Evolutionary conservation across 306 rosid species (phyloP).

Genomic region (Spatholobus suberectus): DNA sequence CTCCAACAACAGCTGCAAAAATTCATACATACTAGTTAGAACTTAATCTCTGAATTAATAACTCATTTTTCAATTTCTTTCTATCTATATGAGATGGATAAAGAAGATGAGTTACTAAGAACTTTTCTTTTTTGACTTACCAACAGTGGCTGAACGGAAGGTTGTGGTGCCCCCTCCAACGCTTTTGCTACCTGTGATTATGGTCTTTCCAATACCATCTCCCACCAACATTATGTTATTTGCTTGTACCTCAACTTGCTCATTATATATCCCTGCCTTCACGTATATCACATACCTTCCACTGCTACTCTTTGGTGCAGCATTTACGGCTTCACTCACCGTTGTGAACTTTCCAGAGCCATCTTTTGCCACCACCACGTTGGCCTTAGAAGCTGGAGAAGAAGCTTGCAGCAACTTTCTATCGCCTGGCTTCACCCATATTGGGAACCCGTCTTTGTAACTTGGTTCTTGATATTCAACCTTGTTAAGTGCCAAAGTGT

Average conservation of each 20-base stretch:
- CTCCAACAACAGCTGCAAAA: slow-evolving; percentile 68
- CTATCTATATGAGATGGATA: no score
- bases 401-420: slow-evolving; percentile 62
- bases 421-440: slow-evolving; percentile 72
- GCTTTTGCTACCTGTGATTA: slow-evolving; percentile 75
- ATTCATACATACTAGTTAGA: not conserved
- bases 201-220: slow-evolving; percentile 76
- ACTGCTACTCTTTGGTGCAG: slow-evolving; percentile 49
- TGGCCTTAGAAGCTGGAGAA: slow-evolving; percentile 47
- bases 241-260: slow-evolving; percentile 59
- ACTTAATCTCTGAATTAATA: slow-evolving; percentile 29
- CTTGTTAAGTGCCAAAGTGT: slow-evolving; percentile 66
- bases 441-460: slow-evolving; percentile 60
- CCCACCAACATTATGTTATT: slow-evolving; percentile 71
- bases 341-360: slow-evolving; percentile 70
- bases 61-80: no score
- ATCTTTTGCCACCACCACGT: slow-evolving; percentile 67
- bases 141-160: slow-evolving; percentile 78
- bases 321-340: slow-evolving; percentile 54
- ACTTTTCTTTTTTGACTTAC: no score
- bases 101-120: no score
- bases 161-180: slow-evolving; percentile 83
- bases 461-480: slow-evolving; percentile 38
- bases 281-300: slow-evolving; percentile 73
- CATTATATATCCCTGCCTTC: slow-evolving; percentile 68